Percentiles rank a stretch among this genome's conserved stretches.
Conservation (phyloP, 305 asterid species). For the Solanum hybrid region DNA sequence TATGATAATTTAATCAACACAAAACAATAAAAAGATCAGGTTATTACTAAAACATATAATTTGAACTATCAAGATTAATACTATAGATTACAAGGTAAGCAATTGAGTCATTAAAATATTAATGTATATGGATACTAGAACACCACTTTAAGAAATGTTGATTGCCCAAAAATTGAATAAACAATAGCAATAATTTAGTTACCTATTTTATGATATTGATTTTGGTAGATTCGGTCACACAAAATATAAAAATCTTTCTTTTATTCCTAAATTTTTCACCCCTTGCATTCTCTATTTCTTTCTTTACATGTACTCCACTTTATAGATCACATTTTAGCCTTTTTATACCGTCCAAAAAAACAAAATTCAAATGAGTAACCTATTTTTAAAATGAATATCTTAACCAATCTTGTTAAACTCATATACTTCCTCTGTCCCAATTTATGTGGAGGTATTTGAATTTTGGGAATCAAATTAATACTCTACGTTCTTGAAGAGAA, state of each 20-base stretch:
- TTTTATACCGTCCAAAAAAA: too few species aligned
- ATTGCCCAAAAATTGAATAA: background rate
- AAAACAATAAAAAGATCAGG: background rate
- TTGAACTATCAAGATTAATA: background rate
- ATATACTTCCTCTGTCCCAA: too few species aligned
- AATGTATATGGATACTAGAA: background rate
- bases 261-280: background rate
- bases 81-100: background rate
- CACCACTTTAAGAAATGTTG: background rate
- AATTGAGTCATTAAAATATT: too few species aligned
- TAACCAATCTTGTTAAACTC: background rate
- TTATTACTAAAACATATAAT: background rate
- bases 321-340: background rate
- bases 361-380: background rate
- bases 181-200: too few species aligned
- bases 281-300: background rate
- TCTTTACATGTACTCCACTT: background rate
- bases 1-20: background rate
- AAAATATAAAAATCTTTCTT: background rate
- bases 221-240: background rate
- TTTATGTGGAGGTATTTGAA: background rate
- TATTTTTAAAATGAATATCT: background rate
- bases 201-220: too few species aligned
- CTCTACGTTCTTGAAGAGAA: background rate
- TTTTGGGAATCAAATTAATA: background rate